A percentile compares a stretch with the other conserved stretches of the same genome.
Evolutionary conservation across 306 rosid species (phyloP).

Genomic region (Leucaena leucocephala): DNA sequence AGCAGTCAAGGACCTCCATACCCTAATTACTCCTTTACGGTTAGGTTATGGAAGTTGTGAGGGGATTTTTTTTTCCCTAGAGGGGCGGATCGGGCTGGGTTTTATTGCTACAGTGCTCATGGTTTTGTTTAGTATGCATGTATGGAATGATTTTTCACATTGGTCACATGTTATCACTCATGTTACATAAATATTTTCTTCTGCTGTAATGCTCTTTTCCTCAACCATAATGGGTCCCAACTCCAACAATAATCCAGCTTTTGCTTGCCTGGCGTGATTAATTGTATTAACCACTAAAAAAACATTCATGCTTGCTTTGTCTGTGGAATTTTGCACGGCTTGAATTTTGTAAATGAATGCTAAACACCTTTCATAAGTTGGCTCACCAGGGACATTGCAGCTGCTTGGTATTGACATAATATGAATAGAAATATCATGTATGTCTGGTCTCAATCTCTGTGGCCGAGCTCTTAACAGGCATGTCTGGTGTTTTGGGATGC

Average conservation of each 20-base stretch:
- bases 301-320: neutral
- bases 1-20: neutral
- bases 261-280: neutral
- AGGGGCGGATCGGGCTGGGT: neutral
- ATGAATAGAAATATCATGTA: no score
- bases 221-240: neutral
- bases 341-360: neutral
- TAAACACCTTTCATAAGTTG: neutral
- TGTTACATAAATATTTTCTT: neutral
- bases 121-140: neutral
- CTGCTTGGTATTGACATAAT: no score
- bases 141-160: neutral
- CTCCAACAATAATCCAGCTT: neutral
- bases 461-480: conserved; percentile 14
- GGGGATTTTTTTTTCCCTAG: no score
- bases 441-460: neutral
- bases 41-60: neutral
- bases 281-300: neutral
- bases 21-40: neutral
- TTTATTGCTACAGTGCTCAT: neutral
- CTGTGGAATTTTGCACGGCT: neutral
- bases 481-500: conserved; percentile 39
- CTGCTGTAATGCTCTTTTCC: neutral
- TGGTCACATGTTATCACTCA: neutral
- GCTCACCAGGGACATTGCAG: neutral